Conservation (phyloP, 1,284 basidiomycete genomes). For the Farysia itapuensis region DNA sequence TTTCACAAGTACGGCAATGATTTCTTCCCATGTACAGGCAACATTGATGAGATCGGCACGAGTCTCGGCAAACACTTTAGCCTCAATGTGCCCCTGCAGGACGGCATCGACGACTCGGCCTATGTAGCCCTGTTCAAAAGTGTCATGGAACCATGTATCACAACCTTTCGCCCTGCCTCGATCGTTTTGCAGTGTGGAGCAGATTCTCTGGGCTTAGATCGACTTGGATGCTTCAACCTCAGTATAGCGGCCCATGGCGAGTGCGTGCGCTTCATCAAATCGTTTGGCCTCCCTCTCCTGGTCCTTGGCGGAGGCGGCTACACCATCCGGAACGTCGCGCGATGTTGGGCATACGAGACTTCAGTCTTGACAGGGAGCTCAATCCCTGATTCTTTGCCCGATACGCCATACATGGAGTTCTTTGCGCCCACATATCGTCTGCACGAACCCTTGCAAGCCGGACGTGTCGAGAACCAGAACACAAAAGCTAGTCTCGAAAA, state of each 20-base stretch:
- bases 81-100: slow-evolving; percentile 90
- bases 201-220: slow-evolving; percentile 90
- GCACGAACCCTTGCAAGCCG: slow-evolving; percentile 83
- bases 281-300: slow-evolving; percentile 84
- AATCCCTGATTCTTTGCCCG: slow-evolving; percentile 82
- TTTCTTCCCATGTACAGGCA: slow-evolving; percentile 71
- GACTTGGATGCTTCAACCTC: slow-evolving; percentile 94
- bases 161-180: slow-evolving; percentile 80
- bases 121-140: slow-evolving; percentile 94
- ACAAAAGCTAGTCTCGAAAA: slow-evolving; percentile 72
- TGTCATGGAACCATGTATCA: slow-evolving; percentile 90
- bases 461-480: slow-evolving; percentile 88
- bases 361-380: slow-evolving; percentile 73
- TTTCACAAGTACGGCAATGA: slow-evolving; percentile 99
- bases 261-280: slow-evolving; percentile 93
- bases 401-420: slow-evolving; percentile 87
- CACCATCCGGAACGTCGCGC: slow-evolving; percentile 83
- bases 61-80: slow-evolving; percentile 84
- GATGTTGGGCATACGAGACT: slow-evolving; percentile 99
- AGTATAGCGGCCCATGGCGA: slow-evolving; percentile 99
- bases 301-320: slow-evolving; percentile 95
- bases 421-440: slow-evolving; percentile 90
- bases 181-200: slow-evolving; percentile 98
- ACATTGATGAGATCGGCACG: slow-evolving; percentile 55
- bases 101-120: slow-evolving; percentile 96